Base-by-base conservation (phyloP, 768 basidiomycete genomes). In the Atractiella rhizophila region DNA sequence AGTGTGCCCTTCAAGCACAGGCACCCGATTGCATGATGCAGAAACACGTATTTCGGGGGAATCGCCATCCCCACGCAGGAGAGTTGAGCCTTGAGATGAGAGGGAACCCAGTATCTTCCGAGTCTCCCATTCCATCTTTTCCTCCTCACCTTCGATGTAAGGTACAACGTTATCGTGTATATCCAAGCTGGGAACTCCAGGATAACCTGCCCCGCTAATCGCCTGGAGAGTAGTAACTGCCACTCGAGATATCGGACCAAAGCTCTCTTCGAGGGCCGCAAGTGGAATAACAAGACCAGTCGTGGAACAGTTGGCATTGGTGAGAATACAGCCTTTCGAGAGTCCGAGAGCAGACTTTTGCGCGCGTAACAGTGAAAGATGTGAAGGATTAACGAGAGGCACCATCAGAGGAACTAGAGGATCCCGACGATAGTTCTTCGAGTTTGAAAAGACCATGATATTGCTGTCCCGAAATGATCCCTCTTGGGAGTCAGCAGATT, bases 81-180 rank as follows among this genome's bases (percentile, higher is more conserved):
- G n/a, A n/a, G n/a, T n/a, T n/a, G n/a, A n/a, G n/a, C n/a, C n/a
- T n/a, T n/a, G n/a, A 20, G 68, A 63, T 3, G 63, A 52, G 43
- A 94, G 52, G 3, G 75, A 82, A 19, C 91, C 88, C 18, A 98
- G 71, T 53, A 98, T 98, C 64, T 96, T 98, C 52, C 78, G 68
- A 5, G 81, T 76, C 63, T 98, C 91, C 91, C 91, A 98, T 58
- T 98, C 88, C 49, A 96, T 83, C 58, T 96, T 98, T 56, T 96
- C 91, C 51, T 64, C 63, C 55, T 94, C 88, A 36, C 86, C 82
- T 15, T 69, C 60, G 58, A 98, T 96, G 60, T 79, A 74, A 4
- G 91, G 91, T 2, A 98, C 74, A 56, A 98, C 66, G 63, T 96
- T 96, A 63, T 96, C 91, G 49, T 91, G 52, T 57, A 94, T 80